Base-by-base conservation (phyloP, 1,139 yeast species). In the Saccharomycopsis crataegensis region DNA sequence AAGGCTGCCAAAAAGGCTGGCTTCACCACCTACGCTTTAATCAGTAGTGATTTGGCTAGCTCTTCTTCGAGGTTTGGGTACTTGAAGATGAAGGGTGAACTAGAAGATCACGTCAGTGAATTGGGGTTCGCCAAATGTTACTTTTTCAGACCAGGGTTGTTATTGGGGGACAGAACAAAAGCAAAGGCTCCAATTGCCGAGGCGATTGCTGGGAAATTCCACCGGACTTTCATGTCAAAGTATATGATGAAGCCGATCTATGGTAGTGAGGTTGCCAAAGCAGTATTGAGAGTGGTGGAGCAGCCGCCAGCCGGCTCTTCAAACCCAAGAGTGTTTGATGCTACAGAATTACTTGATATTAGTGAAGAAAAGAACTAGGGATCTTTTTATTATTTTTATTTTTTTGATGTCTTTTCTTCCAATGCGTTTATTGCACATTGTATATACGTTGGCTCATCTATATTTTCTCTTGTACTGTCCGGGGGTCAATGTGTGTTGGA, bases 81-180 rank as follows among this genome's bases (percentile, higher is more conserved):
- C 62, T 56, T 78, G 50, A 74, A 72, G 60, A 73, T 80, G 62
- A 85, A 85, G 62, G 91, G 91, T 17, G 72, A 78, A 55, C 70
- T 84, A 54, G 93, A 85, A 63, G 73, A 80, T 44, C 85, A 78
- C 51, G 69, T 84, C 4, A 66, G 74, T 49, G 79, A 70, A 0
- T 70, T 86, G 55, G 76, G 73, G 22, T 87, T 86, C 65, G 82
- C 82, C n/a, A 72, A 79, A 53, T 80, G 88, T 0, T 74, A 86
- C 46, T 82, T 87, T 57, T 65, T 88, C 53, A 75, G 85, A 62
- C 96, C 96, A 0, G 95, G 95, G 11, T 64, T 70, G 0, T 69
- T 86, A 45, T 61, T 85, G 11, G 95, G 94, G 3, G 73, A 78
- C 36, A 70, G 94, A 60, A 73, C 71, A 61, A 60, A 1, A 50